phyloP scores from a whole-genome alignment of 1,284 basidiomycete genomes.

The Irpex sp. region DNA sequence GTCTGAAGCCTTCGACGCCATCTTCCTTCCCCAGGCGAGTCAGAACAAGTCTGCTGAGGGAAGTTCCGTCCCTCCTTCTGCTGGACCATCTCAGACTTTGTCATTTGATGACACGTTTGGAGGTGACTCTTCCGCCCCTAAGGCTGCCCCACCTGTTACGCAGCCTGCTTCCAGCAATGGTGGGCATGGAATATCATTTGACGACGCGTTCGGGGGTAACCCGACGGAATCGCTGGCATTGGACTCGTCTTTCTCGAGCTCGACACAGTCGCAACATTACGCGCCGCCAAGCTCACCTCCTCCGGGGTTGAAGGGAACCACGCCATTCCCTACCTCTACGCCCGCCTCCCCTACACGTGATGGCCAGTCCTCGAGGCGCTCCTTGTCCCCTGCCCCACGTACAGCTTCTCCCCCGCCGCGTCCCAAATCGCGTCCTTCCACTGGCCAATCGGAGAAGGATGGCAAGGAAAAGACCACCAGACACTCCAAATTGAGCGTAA shows the following conservation, averaged over 20 bases:
- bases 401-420: constrained; percentile 51
- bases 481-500: constrained; percentile 72
- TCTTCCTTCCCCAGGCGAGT: constrained; percentile 10
- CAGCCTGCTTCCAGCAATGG: constrained; percentile 14
- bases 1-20: constrained; percentile 13
- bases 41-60: background rate
- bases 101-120: constrained; percentile 55
- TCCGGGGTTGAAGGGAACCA: constrained; percentile 18
- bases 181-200: constrained; percentile 42
- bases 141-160: background rate
- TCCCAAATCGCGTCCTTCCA: constrained; percentile 53
- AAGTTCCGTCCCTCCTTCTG: constrained; percentile 10
- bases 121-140: constrained; percentile 5
- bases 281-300: constrained; percentile 24
- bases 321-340: constrained; percentile 33
- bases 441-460: constrained; percentile 44
- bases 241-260: constrained; percentile 31
- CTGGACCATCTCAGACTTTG: constrained; percentile 22
- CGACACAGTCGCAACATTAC: constrained; percentile 11
- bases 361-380: constrained; percentile 27
- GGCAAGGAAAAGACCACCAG: constrained; percentile 43
- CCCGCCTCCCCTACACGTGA: constrained; percentile 32
- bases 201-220: constrained; percentile 57
- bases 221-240: constrained; percentile 40
- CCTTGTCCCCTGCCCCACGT: constrained; percentile 42